Evolutionary conservation across 2,329 filamentous ascomycete genomes (phyloP).

Genomic region (Aspergillus sp.): DNA sequence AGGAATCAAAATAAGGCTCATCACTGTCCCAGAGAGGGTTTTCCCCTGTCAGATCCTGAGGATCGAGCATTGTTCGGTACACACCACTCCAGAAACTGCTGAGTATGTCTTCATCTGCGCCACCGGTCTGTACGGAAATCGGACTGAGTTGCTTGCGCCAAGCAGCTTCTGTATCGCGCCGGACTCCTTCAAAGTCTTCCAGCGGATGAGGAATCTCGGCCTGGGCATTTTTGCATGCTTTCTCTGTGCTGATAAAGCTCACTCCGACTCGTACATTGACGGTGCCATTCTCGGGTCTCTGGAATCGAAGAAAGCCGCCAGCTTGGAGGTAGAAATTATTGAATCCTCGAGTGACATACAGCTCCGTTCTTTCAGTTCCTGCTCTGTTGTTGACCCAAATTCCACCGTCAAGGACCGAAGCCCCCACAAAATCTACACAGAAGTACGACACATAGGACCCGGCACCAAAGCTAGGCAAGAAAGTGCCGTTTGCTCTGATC

Average conservation of each 20-base stretch:
- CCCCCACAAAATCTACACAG: slow-evolving; percentile 65
- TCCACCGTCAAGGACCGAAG: slow-evolving; percentile 57
- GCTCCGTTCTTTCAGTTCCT: slow-evolving; percentile 51
- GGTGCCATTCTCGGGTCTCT: slow-evolving; percentile 47
- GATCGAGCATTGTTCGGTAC: slow-evolving; percentile 68
- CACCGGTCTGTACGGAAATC: slow-evolving; percentile 17
- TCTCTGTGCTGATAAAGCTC: slow-evolving; percentile 65
- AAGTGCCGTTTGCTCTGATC: slow-evolving; percentile 62
- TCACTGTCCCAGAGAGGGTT: slow-evolving; percentile 64
- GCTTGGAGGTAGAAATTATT: slow-evolving; percentile 59
- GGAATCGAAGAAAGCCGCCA: slow-evolving; percentile 65
- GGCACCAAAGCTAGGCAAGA: slow-evolving; percentile 64
- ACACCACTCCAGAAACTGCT: slow-evolving; percentile 68
- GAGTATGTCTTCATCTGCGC: slow-evolving; percentile 30
- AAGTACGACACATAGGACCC: slow-evolving; percentile 62
- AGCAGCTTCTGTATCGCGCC: not conserved
- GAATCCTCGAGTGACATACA: slow-evolving; percentile 57
- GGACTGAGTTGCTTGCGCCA: slow-evolving; percentile 47
- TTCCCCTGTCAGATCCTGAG: slow-evolving; percentile 71
- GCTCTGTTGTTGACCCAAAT: slow-evolving; percentile 64
- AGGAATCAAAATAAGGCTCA: slow-evolving; percentile 72
- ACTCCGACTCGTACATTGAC: slow-evolving; percentile 65
- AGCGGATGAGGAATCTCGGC: slow-evolving; percentile 56
- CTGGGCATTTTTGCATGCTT: slow-evolving; percentile 68
- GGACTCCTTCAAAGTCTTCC: slow-evolving; percentile 48